Evolutionary conservation across 2,329 filamentous ascomycete species (phyloP).

Genomic region (Hypoxylon sp.): DNA sequence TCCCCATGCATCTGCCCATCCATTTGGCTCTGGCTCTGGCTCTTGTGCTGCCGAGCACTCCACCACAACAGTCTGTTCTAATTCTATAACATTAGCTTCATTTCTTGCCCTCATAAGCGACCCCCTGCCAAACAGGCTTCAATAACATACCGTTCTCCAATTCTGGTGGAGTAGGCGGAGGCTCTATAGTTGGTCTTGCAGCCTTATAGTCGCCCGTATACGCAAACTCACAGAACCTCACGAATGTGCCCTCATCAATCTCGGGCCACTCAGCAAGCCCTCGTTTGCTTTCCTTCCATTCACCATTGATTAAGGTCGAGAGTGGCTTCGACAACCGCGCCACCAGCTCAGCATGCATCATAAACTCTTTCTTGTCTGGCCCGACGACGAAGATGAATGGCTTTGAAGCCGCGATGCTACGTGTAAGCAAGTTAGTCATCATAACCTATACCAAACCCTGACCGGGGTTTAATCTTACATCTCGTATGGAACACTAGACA

Average conservation of each 20-base stretch:
- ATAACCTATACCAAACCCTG: not conserved
- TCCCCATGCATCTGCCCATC: too few species aligned
- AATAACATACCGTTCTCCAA: slow-evolving; percentile 7
- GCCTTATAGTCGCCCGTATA: slow-evolving; percentile 64
- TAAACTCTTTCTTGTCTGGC: slow-evolving; percentile 61
- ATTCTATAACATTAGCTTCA: not conserved
- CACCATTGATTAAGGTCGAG: slow-evolving; percentile 61
- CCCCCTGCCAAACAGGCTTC: not conserved
- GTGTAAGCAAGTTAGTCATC: not conserved
- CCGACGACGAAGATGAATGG: slow-evolving; percentile 59
- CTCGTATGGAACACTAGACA: slow-evolving; percentile 33
- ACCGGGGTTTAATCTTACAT: slow-evolving; percentile 19
- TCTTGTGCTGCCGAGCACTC: not conserved
- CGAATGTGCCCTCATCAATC: slow-evolving; percentile 64
- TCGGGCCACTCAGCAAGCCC: slow-evolving; percentile 61
- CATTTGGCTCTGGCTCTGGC: not conserved
- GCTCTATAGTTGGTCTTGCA: slow-evolving; percentile 45
- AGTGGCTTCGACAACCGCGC: slow-evolving; percentile 61
- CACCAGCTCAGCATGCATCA: slow-evolving; percentile 62
- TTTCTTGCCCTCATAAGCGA: not conserved
- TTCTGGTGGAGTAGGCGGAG: not conserved
- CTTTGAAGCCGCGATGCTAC: slow-evolving; percentile 41
- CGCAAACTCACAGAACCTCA: slow-evolving; percentile 64
- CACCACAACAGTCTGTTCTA: too few species aligned
- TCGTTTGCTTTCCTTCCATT: slow-evolving; percentile 61